These are phyloP conservation scores for Phaseolus coccineus DNA, from an alignment of 331 rosid species.

Conservation along the genomic window DNA sequence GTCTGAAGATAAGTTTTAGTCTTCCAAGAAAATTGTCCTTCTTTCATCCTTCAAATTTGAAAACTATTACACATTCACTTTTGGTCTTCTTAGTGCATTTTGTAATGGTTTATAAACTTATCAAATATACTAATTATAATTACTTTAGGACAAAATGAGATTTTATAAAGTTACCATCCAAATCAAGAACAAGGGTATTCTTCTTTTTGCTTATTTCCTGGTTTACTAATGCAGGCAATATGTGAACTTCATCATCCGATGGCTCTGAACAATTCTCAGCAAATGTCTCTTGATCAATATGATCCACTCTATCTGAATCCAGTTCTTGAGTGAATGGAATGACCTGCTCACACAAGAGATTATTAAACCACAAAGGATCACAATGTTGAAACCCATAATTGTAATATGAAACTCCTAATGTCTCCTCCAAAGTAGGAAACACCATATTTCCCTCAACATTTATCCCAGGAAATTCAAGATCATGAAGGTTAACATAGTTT, in stretches of 20 bases:
- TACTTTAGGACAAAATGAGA: too few relatives aligned
- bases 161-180: conserved; percentile 70
- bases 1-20: too few relatives aligned
- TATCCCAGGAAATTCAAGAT: conserved; percentile 54
- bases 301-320: conserved; percentile 65
- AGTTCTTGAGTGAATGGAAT: conserved; percentile 58
- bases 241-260: conserved; percentile 69
- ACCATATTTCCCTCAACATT: conserved; percentile 56
- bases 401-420: conserved; percentile 48
- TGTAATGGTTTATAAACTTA: too few relatives aligned
- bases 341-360: conserved; percentile 60
- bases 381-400: conserved; percentile 44
- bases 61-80: too few relatives aligned
- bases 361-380: conserved; percentile 56
- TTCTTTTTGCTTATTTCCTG: conserved; percentile 62
- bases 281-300: conserved; percentile 75
- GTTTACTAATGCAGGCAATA: conserved; percentile 64
- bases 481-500: conserved; percentile 49
- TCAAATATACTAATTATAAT: too few relatives aligned
- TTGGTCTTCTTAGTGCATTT: too few relatives aligned
- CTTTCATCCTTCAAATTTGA: too few relatives aligned
- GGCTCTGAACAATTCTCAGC: conserved; percentile 60
- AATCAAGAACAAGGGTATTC: conserved; percentile 85
- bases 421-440: conserved; percentile 64
- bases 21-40: too few relatives aligned